Base-by-base conservation (phyloP, 306 rosid species). In the Cucumis hystrix region DNA sequence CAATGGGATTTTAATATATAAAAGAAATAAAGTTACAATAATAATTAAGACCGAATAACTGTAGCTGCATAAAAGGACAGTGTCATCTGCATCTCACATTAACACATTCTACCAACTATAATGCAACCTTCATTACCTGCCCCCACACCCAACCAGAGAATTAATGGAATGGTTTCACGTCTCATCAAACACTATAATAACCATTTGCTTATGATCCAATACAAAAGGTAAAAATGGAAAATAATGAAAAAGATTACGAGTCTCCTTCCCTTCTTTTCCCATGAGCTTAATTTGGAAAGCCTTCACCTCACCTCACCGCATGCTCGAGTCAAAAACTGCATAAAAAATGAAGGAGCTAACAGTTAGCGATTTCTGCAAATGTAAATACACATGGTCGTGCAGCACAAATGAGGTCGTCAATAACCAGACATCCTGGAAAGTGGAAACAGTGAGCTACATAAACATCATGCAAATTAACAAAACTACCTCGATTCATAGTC, bases 301-400 rank as follows among this genome's bases (percentile, higher is more conserved):
- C 57, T 52, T 16, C 62, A 33, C 37, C 3, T 33, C 37, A 33
- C 37, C 5, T 33, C 37, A 73, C 62, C 62, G 17, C 47, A 73
- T 51, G 77, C 10, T 52, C 18, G 11, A 51, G 47, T 73, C 41
- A 71, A 17, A 69, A 49, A 73, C 77, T 73, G 77, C 77, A 73
- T 30, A 54, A 1, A 18, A 10, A 72, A 72, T 47, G 57, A 28
- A 8, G 54, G 16, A 51, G 62, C 25, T 17, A 72, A 30, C 17
- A 25, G 20, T 72, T 15, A 72, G 8, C 3, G 41, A 28, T 47
- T 67, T 41, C n/a, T 41, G 35, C 58, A 70, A 70, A 45, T 47
- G 23, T 70, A 30, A 70, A 70, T 12, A 21, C 47, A 13, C 58
- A 41, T 8, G 30, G 33, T 30, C 33, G 10, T 66, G 73, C 14